These are phyloP conservation scores for Beauveria asiatica DNA, from an alignment of 2,329 filamentous ascomycete species.

Conservation along the genomic window DNA sequence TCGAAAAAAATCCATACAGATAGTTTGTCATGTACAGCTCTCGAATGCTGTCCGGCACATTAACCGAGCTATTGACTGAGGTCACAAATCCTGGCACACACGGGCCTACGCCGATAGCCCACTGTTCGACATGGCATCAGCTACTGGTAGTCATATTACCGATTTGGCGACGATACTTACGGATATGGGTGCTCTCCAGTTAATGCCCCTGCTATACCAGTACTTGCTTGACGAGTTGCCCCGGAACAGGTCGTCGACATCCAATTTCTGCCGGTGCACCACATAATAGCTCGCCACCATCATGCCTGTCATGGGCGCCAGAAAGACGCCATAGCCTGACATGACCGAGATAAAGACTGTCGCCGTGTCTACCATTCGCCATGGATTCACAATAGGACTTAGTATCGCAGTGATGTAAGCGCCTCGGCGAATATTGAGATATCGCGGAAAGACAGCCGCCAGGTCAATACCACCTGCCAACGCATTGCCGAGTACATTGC, in stretches of 20 bases:
- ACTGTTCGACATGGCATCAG: slow-evolving; percentile 19
- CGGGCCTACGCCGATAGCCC: slow-evolving; percentile 30
- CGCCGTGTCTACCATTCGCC: slow-evolving; percentile 29
- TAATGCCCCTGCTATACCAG: slow-evolving; percentile 32
- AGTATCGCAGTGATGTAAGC: slow-evolving; percentile 28
- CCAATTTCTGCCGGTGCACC: slow-evolving; percentile 25
- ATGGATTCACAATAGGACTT: slow-evolving; percentile 29
- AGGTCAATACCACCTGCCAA: slow-evolving; percentile 31
- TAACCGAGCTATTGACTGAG: slow-evolving; percentile 26
- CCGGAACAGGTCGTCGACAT: slow-evolving; percentile 27
- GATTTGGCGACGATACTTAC: slow-evolving; percentile 19
- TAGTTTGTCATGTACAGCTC: slow-evolving; percentile 33
- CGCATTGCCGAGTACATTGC: slow-evolving; percentile 29
- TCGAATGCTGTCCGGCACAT: slow-evolving; percentile 27
- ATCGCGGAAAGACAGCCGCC: slow-evolving; percentile 28
- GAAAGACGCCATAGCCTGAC: slow-evolving; percentile 28
- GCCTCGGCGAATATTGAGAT: slow-evolving; percentile 30
- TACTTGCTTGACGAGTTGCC: slow-evolving; percentile 26
- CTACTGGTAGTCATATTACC: neutral
- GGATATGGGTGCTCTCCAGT: slow-evolving; percentile 31
- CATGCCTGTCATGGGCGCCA: slow-evolving; percentile 31
- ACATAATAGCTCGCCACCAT: slow-evolving; percentile 29
- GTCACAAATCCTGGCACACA: slow-evolving; percentile 35
- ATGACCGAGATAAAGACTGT: slow-evolving; percentile 28
- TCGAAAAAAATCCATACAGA: slow-evolving; percentile 29